phyloP scores from a whole-genome alignment of 179 eudicot species.

The Monotropa hypopitys region DNA sequence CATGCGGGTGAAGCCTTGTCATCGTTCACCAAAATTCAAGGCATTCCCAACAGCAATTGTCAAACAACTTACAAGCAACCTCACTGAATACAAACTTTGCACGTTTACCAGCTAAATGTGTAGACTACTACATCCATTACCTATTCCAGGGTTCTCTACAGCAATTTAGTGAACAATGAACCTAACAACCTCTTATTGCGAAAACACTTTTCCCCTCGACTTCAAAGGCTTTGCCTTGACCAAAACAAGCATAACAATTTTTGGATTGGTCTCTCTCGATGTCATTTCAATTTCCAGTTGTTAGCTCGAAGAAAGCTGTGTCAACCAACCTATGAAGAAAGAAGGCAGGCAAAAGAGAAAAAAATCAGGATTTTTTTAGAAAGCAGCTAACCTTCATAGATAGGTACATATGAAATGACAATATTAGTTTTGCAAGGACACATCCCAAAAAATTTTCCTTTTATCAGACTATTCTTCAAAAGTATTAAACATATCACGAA shows the following conservation, averaged over 20 bases:
- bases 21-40: no score
- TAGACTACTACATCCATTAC: background rate
- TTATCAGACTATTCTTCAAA: background rate
- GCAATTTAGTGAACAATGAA: background rate
- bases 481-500: background rate
- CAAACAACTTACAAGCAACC: background rate
- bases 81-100: background rate
- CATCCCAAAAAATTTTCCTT: no score
- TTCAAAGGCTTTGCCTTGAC: background rate
- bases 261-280: background rate
- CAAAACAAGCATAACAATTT: background rate
- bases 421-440: no score
- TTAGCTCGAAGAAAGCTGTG: background rate
- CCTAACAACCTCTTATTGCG: background rate
- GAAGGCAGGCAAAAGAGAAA: background rate
- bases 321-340: background rate
- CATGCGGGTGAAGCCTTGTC: no score
- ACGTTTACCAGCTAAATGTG: no score
- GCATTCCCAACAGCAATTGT: no score
- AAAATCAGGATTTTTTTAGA: background rate
- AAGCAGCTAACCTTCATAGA: background rate
- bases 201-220: background rate
- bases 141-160: background rate
- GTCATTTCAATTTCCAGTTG: background rate
- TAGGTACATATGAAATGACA: no score